Conservation (phyloP, 2,329 filamentous ascomycete species). For the Alternaria incomplexa region DNA sequence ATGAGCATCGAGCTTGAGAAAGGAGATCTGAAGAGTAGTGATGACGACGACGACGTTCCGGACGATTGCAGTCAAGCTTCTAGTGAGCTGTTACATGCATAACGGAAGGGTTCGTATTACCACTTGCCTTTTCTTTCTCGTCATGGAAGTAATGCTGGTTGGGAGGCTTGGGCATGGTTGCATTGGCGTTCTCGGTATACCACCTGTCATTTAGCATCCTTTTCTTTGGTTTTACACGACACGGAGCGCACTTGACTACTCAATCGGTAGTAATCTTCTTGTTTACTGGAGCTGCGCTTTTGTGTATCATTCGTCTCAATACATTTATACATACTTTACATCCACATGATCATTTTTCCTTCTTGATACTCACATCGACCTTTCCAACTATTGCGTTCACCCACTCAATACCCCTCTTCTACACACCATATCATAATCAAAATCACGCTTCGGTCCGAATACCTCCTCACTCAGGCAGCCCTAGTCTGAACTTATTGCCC, state of each 20-base stretch:
- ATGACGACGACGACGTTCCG: conserved; percentile 6
- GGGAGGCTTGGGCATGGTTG: neutral
- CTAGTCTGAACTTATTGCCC: neutral
- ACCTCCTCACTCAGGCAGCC: neutral
- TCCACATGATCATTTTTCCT: neutral
- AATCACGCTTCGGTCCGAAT: neutral
- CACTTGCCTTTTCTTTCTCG: neutral
- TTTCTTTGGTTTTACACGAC: neutral
- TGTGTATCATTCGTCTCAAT: neutral
- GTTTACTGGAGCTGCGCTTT: neutral
- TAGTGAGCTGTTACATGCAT: conserved; percentile 7
- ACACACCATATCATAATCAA: neutral
- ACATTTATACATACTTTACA: neutral
- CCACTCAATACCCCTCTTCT: neutral
- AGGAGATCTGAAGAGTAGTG: conserved; percentile 1
- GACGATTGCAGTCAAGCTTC: conserved; percentile 16
- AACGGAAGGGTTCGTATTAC: neutral
- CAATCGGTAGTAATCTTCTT: neutral
- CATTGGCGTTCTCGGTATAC: conserved; percentile 6
- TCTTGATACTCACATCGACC: neutral
- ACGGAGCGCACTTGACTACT: neutral
- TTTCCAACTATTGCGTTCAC: neutral
- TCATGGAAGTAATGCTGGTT: neutral
- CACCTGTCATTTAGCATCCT: neutral
- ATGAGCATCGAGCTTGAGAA: conserved; percentile 8